Evolutionary conservation across 2,329 filamentous ascomycete species (phyloP).

Genomic region (Kalaharituber pfeilii): DNA sequence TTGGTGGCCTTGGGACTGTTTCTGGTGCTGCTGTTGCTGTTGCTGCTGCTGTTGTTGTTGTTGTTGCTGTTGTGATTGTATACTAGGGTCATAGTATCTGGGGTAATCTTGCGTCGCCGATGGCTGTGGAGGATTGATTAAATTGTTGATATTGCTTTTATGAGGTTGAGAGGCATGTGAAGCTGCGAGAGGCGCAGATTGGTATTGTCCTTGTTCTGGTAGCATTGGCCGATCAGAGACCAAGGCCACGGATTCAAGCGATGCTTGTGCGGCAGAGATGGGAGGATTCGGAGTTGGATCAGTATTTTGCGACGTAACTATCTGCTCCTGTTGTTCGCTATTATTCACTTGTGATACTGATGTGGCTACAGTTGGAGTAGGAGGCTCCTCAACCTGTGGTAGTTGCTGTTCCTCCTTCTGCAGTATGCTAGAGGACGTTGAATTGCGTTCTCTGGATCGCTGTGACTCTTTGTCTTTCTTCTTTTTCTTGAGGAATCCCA

Average conservation of each 20-base stretch:
- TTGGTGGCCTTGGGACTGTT: constrained; percentile 17
- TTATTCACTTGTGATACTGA: background rate
- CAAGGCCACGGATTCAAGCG: constrained; percentile 2
- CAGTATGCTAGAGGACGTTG: constrained; percentile 1
- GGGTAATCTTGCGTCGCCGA: constrained; percentile 22
- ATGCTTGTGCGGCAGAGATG: constrained; percentile 21
- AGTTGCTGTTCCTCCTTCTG: background rate
- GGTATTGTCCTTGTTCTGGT: constrained; percentile 1
- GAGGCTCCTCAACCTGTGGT: background rate
- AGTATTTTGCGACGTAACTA: background rate
- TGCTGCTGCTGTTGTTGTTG: constrained; percentile 33
- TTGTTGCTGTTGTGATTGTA: constrained; percentile 56
- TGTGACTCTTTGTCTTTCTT: constrained; percentile 58
- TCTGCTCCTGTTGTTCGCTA: background rate
- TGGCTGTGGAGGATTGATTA: constrained; percentile 24
- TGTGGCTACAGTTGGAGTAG: background rate
- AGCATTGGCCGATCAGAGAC: constrained; percentile 3
- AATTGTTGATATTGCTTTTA: constrained; percentile 24
- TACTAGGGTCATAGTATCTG: constrained; percentile 28
- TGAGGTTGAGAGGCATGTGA: constrained; percentile 15
- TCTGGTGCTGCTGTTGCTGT: constrained; percentile 22
- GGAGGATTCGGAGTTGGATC: constrained; percentile 17
- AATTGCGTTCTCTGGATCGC: constrained; percentile 31
- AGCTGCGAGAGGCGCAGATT: background rate
- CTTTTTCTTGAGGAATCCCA: constrained; percentile 97